Percentiles rank a stretch among this genome's conserved stretches.
Conservation (phyloP, 371 early-diverging fungal genomes). For the Choanephora cucurbitarum region DNA sequence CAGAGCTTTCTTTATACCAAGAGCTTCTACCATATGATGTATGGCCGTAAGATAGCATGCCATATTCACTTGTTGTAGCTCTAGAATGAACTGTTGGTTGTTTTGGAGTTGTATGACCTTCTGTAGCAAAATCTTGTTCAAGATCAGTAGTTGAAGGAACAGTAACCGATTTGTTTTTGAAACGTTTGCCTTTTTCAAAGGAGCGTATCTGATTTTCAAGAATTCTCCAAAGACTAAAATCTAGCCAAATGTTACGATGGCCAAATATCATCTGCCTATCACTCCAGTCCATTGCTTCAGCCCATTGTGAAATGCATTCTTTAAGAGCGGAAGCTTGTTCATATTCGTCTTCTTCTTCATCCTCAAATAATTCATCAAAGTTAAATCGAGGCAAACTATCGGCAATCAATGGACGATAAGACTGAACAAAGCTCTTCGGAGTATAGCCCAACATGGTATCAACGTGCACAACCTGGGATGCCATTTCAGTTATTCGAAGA, state of each 20-base stretch:
- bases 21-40: background rate
- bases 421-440: slow-evolving; percentile 56
- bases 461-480: slow-evolving; percentile 30
- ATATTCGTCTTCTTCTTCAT: slow-evolving; percentile 4
- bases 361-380: slow-evolving; percentile 3
- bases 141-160: slow-evolving; percentile 20
- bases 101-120: slow-evolving; percentile 35
- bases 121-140: slow-evolving; percentile 33
- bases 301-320: slow-evolving; percentile 7
- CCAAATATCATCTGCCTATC: slow-evolving; percentile 45
- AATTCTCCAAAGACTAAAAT: slow-evolving; percentile 71
- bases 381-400: slow-evolving; percentile 3
- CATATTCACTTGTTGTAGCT: slow-evolving; percentile 5
- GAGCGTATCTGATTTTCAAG: slow-evolving; percentile 75
- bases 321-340: background rate
- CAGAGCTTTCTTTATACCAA: slow-evolving; percentile 28
- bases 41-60: slow-evolving; percentile 15
- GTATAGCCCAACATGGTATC: slow-evolving; percentile 38
- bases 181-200: slow-evolving; percentile 67
- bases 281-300: slow-evolving; percentile 42
- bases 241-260: slow-evolving; percentile 56
- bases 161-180: slow-evolving; percentile 34
- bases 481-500: slow-evolving; percentile 38
- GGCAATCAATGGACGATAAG: slow-evolving; percentile 45
- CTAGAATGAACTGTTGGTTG: slow-evolving; percentile 22